Base-by-base conservation (phyloP, 441 rosid genomes). In the Euphorbia celastroides region DNA sequence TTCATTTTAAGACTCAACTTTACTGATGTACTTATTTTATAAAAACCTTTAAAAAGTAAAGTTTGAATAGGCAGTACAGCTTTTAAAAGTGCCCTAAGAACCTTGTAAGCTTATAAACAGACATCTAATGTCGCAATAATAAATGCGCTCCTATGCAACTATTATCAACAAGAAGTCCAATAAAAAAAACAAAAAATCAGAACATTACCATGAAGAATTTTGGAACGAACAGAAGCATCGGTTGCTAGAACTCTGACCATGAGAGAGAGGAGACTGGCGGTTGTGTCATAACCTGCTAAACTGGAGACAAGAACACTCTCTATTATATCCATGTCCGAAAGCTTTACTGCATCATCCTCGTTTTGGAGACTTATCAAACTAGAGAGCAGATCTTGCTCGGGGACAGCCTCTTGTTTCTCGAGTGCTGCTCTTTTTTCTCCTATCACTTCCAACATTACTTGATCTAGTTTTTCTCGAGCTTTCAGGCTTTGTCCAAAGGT, bases 401-500 rank as follows among this genome's bases (percentile, higher is more conserved):
- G 17, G 48, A 17, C 11, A 42, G 17, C 48, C 17, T 42, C 17
- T 1, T 42, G 48, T 5, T 42, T 14, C 17, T 42, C 10, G 14
- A 42, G 48, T 42, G 48, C 48, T 12, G 48, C 56, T 52, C 70
- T 74, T 38, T 76, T 81, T 72, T 78, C 76, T 10, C 7, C 57
- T 22, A 79, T 44, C 6, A 85, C 70, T 59, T 62, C 74, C 73
- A 58, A 57, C 26, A 81, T 32, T 51, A 75, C 11, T 42, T 36
- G 20, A 11, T 65, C 65, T 70, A 70, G 6, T 74, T 75, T 70
- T 50, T 67, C 26, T 36, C 79, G 68, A 19, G 80, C 80, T 14
- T 32, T 16, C 9, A 85, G 69, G 71, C 86, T 74, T 41, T 55
- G 26, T 50, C 52, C 74, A 70, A 65, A 85, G 51, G 70, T 55